A percentile compares a stretch with the other conserved stretches of the same genome.
These are phyloP conservation scores for Eustoma russellianum DNA, from an alignment of 257 asterid genomes.

Conservation along the genomic window DNA sequence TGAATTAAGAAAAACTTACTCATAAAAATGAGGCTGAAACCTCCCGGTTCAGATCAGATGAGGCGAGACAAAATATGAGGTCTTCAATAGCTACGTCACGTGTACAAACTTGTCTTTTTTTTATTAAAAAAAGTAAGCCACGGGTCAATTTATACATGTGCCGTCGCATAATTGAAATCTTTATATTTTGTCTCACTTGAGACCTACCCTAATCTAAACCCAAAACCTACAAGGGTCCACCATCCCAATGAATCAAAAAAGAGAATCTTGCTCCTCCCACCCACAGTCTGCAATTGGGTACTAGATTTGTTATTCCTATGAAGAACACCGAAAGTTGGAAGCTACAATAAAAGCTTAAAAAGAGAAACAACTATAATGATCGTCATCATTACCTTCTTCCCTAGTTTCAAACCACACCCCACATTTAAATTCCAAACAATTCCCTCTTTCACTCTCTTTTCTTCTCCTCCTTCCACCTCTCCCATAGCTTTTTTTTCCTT, in stretches of 20 bases:
- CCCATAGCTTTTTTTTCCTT: constrained; percentile 14
- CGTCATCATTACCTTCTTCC: constrained; percentile 43
- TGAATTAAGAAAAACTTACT: too few species aligned
- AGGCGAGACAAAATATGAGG: too few species aligned
- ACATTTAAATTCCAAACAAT: constrained; percentile 29
- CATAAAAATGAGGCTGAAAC: too few species aligned
- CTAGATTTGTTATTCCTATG: constrained; percentile 17
- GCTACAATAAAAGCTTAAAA: constrained; percentile 2
- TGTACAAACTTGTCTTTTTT: too few species aligned
- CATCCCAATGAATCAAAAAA: constrained; percentile 5
- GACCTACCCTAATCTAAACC: too few species aligned
- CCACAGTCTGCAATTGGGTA: constrained; percentile 10
- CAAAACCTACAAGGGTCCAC: too few species aligned
- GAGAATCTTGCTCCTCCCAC: background rate
- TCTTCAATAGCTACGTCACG: too few species aligned
- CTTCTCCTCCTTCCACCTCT: constrained; percentile 23
- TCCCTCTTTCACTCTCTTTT: constrained; percentile 30
- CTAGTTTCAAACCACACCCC: constrained; percentile 27
- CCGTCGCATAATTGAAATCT: too few species aligned
- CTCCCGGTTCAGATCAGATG: too few species aligned
- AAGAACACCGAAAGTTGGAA: constrained; percentile 12
- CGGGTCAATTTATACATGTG: too few species aligned
- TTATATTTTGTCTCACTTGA: too few species aligned
- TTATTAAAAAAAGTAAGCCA: too few species aligned
- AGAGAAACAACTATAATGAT: constrained; percentile 27